Conservation (phyloP, 371 early-diverging fungal species). For the Thermomucor indicae-seudaticae region DNA sequence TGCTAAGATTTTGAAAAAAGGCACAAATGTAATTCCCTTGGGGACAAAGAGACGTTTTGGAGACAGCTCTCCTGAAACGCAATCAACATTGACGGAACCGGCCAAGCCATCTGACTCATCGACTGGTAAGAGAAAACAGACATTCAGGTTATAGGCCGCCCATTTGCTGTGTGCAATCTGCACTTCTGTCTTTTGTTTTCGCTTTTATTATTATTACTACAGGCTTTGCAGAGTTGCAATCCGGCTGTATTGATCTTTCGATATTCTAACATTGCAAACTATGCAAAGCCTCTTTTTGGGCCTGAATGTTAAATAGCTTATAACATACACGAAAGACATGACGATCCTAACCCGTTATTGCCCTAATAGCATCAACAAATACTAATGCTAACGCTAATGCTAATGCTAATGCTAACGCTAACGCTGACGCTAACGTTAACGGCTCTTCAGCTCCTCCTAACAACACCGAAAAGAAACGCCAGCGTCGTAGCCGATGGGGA, state of each 20-base stretch:
- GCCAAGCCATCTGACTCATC: no score
- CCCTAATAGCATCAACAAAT: background rate
- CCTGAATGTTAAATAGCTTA: no score
- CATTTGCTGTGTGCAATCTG: no score
- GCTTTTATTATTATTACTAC: no score
- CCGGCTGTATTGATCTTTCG: background rate
- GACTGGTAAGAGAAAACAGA: background rate
- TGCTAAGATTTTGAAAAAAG: conserved; percentile 7
- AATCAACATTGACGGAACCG: no score
- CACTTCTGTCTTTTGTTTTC: no score
- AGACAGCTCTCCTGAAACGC: conserved; percentile 14
- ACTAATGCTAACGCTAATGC: background rate
- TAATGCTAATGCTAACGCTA: background rate
- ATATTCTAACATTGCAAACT: background rate
- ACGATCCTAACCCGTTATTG: no score
- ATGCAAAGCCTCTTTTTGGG: background rate
- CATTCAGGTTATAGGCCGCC: no score
- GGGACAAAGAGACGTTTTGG: conserved; percentile 35
- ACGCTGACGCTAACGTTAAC: background rate
- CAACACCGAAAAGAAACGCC: conserved; percentile 41
- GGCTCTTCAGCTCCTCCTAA: conserved; percentile 6
- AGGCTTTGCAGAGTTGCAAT: no score
- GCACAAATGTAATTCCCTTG: conserved; percentile 44
- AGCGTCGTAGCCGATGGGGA: conserved; percentile 87
- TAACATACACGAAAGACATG: no score